These are phyloP conservation scores for Rhizophagus clarus DNA, from an alignment of 192 early-diverging fungal species.

Conservation along the genomic window DNA sequence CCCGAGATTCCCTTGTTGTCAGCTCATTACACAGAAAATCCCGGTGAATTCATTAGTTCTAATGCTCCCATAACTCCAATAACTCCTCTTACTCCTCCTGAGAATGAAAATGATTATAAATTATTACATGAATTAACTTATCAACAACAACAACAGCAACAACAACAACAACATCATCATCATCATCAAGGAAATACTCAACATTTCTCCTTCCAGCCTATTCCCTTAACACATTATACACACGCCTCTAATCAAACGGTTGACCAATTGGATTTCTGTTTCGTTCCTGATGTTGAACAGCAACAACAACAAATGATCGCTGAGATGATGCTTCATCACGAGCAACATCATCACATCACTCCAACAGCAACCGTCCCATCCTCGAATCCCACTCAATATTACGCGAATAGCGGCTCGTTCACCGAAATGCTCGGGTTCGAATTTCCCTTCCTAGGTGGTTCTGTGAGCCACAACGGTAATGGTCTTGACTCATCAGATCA, in stretches of 20 bases:
- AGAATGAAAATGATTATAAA: neutral
- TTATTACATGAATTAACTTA: neutral
- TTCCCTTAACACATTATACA: neutral
- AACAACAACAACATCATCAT: neutral
- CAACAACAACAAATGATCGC: constrained; percentile 18
- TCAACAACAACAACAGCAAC: neutral
- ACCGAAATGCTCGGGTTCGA: constrained; percentile 14
- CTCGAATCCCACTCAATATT: constrained; percentile 15
- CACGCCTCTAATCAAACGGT: neutral
- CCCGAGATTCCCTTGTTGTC: neutral
- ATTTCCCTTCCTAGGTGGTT: neutral
- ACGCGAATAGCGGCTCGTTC: neutral
- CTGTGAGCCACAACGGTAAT: constrained; percentile 17
- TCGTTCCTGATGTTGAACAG: constrained; percentile 26
- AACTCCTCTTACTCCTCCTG: neutral
- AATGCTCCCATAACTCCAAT: neutral
- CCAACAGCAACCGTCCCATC: constrained; percentile 2
- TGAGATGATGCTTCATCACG: constrained; percentile 26
- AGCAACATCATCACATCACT: constrained; percentile 1
- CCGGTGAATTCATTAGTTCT: neutral
- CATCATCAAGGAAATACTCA: constrained; percentile 10
- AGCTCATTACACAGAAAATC: neutral
- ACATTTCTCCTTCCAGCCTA: neutral
- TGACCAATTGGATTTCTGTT: constrained; percentile 3
- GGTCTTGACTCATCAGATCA: neutral